Evolutionary conservation across 306 rosid species (phyloP).

Genomic region (Corylus heterophylla): DNA sequence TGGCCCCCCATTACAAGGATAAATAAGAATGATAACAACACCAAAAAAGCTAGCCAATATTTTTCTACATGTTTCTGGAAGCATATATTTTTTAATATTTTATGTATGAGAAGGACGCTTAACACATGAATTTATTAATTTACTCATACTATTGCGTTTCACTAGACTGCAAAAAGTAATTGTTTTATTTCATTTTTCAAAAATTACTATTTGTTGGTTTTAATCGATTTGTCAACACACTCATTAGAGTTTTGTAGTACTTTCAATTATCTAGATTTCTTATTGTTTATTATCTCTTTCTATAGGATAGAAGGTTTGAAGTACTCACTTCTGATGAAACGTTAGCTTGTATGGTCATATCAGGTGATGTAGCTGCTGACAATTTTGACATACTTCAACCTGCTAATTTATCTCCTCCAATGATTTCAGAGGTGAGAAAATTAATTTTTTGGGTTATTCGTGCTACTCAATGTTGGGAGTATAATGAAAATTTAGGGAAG

Average conservation of each 20-base stretch:
- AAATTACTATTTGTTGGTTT: background rate
- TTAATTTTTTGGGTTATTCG: background rate
- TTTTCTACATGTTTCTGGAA: background rate
- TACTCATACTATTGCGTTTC: too few species aligned
- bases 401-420: constrained; percentile 60
- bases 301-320: constrained; percentile 69
- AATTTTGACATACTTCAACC: constrained; percentile 88
- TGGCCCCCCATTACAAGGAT: background rate
- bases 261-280: background rate
- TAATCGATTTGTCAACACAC: background rate
- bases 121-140: too few species aligned
- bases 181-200: too few species aligned
- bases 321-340: constrained; percentile 80
- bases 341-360: constrained; percentile 91
- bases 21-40: background rate
- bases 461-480: background rate
- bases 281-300: constrained; percentile 26
- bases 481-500: background rate
- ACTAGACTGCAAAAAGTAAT: too few species aligned
- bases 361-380: constrained; percentile 58
- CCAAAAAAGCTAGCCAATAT: background rate
- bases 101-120: too few species aligned
- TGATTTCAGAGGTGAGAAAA: constrained; percentile 54
- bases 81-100: too few species aligned
- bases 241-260: background rate